Evolutionary conservation across 75 land plant species (phyloP), one percentile per base, ranked within the genome.

Genomic region (Adiantum capillusveneris): DNA sequence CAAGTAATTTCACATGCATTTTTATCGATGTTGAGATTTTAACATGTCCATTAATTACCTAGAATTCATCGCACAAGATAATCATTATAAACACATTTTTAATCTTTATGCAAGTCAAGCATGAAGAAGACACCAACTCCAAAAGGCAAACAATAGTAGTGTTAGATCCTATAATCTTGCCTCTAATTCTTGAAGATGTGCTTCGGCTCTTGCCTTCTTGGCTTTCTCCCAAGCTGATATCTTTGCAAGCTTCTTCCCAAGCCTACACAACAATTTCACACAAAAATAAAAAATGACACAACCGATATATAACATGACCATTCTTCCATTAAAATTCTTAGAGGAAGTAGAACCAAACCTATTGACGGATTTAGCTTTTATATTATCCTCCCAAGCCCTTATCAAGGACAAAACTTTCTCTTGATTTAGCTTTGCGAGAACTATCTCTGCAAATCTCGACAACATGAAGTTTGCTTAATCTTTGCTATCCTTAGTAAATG

Each of bases 381-480:
- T 84, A 51, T 60, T 79, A 6, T 87, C 92, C 65, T 87, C 91
- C 91, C 91, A 84, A 49, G 91, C 91, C 62, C 65, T 84, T 49
- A 84, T 66, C 14, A 75, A 70, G 3, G 84, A 75, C 65, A 67
- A 22, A 50, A 60, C 78, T 65, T 81, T 87, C 58, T 79, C 88
- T 21, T 71, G 60, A 61, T 84, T 81, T 30, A 87, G 62, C 25
- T 64, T 53, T 17, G 82, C 80, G 14, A 87, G 88, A 25, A 65
- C 77, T 50, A 66, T 60, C 74, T 84, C 87, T 84, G 51, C 1
- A 44, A 28, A 43, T n/a, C n/a, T n/a, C n/a, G n/a, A n/a, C n/a
- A n/a, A n/a, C n/a, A n/a, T n/a, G n/a, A n/a, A n/a, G n/a, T n/a
- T n/a, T n/a, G n/a, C n/a, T n/a, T n/a, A n/a, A n/a, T n/a, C n/a